These are phyloP conservation scores for Aspergillus fijiensis DNA, from an alignment of 2,329 filamentous ascomycete genomes.

Conservation along the genomic window DNA sequence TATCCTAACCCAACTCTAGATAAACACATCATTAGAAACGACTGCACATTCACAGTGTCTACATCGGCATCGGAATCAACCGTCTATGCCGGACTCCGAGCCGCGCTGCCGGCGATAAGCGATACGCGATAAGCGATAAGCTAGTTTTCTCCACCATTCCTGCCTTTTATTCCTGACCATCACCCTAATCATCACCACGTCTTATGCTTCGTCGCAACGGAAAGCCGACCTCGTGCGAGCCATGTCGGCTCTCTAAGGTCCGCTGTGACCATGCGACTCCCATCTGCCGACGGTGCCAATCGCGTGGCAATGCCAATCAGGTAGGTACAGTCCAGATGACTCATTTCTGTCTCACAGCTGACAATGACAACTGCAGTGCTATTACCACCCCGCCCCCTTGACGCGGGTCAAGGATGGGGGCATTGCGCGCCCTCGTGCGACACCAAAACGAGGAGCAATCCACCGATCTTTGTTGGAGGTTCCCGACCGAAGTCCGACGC, in stretches of 20 bases:
- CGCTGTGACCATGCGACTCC: constrained; percentile 7
- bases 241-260: constrained; percentile 8
- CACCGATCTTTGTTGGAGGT: neutral
- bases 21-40: too few species aligned
- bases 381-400: constrained; percentile 10
- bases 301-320: neutral
- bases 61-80: too few species aligned
- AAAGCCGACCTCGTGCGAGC: constrained; percentile 4
- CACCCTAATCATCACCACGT: constrained; percentile 1
- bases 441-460: neutral
- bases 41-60: too few species aligned
- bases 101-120: neutral
- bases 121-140: neutral
- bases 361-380: constrained; percentile 1
- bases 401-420: neutral
- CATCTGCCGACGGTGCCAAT: constrained; percentile 3
- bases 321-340: neutral
- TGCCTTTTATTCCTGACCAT: constrained; percentile 13
- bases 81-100: neutral
- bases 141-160: constrained; percentile 5
- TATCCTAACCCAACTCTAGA: too few species aligned
- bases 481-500: neutral
- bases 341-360: neutral
- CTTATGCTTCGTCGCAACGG: constrained; percentile 42
- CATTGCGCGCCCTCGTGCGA: neutral